Base-by-base conservation (phyloP, 2,329 filamentous ascomycete genomes). In the Arthrobotrys sphaeroides region DNA sequence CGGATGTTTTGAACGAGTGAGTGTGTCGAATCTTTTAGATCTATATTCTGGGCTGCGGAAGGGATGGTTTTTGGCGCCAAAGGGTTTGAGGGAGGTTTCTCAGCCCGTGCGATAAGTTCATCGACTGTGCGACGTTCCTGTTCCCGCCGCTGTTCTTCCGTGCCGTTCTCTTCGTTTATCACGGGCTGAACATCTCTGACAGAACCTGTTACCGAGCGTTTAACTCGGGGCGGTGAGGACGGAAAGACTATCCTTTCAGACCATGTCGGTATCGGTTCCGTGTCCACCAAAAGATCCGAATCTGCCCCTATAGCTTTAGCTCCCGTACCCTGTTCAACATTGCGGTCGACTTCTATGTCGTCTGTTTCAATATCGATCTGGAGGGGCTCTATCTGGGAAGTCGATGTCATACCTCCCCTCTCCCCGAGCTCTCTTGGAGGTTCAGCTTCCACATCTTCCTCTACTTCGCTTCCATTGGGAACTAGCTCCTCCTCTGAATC, bases 261-360 rank as follows among this genome's bases (percentile, higher is more conserved):
- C 0, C 18, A 16, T n/a, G 20, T 51, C 3, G 61, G 45, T 38
- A 22, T 16, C n/a, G 13, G 38, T 31, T 53, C 42, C 1, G 53
- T 45, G 49, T 47, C 36, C 12, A 61, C 42, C 18, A 81, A 83
- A 28, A 84, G 82, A 40, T 81, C 82, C 36, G 80, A 79, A 42
- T 83, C 83, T 68, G 84, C 83, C 72, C 84, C 83, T 22, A 83
- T 82, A 5, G 85, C 82, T 12, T 84, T 69, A 3, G 81, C 74
- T 18, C 82, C 82, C 18, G 81, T 82, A 40, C 84, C 82, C 77
- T 86, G 84, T 3, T 85, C 85, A n/a, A 60, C 49, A 10, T 72
- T 77, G 28, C 65, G 72, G 33, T 78, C 79, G 26, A 77, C 67
- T n/a, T 66, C 60, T 10, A 73, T 77, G 40, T 77, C 78, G 1